Percentiles rank a stretch among this genome's conserved stretches.
These are phyloP conservation scores for Neltuma alba DNA, from an alignment of 306 rosid genomes.

Conservation along the genomic window DNA sequence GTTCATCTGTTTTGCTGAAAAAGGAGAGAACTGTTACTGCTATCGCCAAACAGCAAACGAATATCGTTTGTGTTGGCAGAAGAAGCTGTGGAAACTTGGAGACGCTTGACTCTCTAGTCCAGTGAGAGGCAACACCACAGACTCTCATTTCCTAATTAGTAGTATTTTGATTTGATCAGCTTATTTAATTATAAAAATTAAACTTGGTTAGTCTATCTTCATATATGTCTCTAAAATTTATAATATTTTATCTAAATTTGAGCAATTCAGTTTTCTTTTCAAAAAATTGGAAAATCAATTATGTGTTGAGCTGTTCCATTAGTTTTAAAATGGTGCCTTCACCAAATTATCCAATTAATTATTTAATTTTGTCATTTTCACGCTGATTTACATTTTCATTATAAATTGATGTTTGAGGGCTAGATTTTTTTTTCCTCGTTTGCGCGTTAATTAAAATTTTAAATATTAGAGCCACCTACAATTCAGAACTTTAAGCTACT, in stretches of 20 bases:
- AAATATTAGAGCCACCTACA: neutral
- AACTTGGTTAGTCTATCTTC: neutral
- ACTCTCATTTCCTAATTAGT: neutral
- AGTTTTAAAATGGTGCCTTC: neutral
- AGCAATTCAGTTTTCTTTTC: too few relatives aligned
- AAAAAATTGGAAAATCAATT: neutral
- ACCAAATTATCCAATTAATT: neutral
- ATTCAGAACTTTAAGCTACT: too few relatives aligned
- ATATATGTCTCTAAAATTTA: neutral
- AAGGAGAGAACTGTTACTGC: conserved; percentile 15
- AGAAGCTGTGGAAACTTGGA: conserved; percentile 20
- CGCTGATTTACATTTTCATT: neutral
- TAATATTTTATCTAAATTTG: neutral
- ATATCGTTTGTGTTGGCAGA: neutral
- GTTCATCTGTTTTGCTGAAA: neutral
- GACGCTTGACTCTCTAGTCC: conserved; percentile 20
- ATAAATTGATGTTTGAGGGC: neutral
- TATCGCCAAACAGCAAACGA: neutral
- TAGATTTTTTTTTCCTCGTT: neutral
- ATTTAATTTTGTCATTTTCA: neutral
- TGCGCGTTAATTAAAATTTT: neutral
- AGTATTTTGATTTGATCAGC: neutral
- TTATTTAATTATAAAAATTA: neutral
- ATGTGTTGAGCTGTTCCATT: neutral
- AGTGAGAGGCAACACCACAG: neutral